phyloP scores from a whole-genome alignment of 2,329 filamentous ascomycete species.

The Graphilbum fragrans region DNA sequence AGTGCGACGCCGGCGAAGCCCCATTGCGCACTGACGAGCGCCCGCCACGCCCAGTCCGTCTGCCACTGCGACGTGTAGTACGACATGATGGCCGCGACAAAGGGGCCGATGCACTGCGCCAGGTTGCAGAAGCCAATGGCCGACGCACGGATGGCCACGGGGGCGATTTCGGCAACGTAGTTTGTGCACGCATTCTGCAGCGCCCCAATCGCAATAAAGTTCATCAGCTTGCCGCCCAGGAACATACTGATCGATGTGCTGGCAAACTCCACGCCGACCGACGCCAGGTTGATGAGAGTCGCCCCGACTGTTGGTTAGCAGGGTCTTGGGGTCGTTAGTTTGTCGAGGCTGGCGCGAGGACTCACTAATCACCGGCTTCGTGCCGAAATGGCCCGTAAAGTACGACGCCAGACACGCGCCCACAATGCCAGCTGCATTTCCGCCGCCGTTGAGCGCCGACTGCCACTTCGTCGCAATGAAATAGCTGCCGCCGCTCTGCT shows the following conservation, averaged over 20 bases:
- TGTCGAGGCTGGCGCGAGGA: no score
- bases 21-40: conserved; percentile 37
- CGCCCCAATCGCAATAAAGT: conserved; percentile 3
- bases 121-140: conserved; percentile 6
- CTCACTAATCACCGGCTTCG: conserved; percentile 1
- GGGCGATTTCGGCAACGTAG: conserved; percentile 8
- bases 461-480: conserved; percentile 25
- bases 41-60: conserved; percentile 34
- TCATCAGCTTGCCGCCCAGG: conserved; percentile 6
- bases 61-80: conserved; percentile 12
- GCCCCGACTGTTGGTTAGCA: neutral
- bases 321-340: no score
- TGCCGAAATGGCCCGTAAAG: neutral
- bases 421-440: conserved; percentile 1
- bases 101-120: conserved; percentile 9
- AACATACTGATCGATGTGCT: conserved; percentile 5
- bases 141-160: conserved; percentile 7
- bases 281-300: neutral
- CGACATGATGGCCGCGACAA: conserved; percentile 12
- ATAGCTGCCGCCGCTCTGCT: conserved; percentile 19
- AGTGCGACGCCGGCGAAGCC: conserved; percentile 32
- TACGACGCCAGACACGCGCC: conserved; percentile 1
- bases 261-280: conserved; percentile 4
- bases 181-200: conserved; percentile 5
- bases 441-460: conserved; percentile 23